Base-by-base conservation (phyloP, 2,329 filamentous ascomycete genomes). In the Apiospora sp. region DNA sequence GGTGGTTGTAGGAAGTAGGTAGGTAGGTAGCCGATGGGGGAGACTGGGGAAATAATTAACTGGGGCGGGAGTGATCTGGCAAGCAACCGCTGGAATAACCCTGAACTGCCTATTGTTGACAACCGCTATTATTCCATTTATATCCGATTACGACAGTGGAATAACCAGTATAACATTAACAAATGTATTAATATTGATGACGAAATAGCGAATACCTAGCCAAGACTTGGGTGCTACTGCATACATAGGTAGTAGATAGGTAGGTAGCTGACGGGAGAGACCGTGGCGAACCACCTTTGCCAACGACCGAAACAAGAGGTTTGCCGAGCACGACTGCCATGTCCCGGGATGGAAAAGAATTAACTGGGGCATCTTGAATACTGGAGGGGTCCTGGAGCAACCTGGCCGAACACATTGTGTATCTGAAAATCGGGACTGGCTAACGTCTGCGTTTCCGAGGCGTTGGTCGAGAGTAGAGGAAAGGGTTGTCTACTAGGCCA, bases 241-340 rank as follows among this genome's bases (percentile, higher is more conserved):
- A 41, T 41, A 37, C 37, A 37, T 37, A n/a, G n/a, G n/a, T n/a
- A n/a, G n/a, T n/a, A n/a, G n/a, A 10, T 41, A 41, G 37, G 37
- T 41, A 41, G 37, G 46, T 34, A 34, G 13, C 54, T 30, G 27
- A 37, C 30, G 54, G 30, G 54, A 61, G 54, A 7, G 16, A 61
- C 30, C 54, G 30, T 22, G 13, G 16, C 30, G 49, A 16, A 24
- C 49, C 49, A 24, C 13, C 24, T 16, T 6, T 30, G 13, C 24
- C 54, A 61, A 61, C 37, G 16, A 34, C 27, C 1, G 27, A 61
- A 37, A 61, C 8, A 37, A 61, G 30, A 61, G 16, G 37, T 41
- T 41, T 61, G 54, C 54, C 54, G 54, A 37, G 54, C 30, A 61
- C 30, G 30, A 61, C 30, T 61, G 54, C 54, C 54, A 61, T 37